Percentiles rank a stretch among this genome's conserved stretches.
Conservation (phyloP, 2,329 filamentous ascomycete genomes). For the Botrytis tulipae region DNA sequence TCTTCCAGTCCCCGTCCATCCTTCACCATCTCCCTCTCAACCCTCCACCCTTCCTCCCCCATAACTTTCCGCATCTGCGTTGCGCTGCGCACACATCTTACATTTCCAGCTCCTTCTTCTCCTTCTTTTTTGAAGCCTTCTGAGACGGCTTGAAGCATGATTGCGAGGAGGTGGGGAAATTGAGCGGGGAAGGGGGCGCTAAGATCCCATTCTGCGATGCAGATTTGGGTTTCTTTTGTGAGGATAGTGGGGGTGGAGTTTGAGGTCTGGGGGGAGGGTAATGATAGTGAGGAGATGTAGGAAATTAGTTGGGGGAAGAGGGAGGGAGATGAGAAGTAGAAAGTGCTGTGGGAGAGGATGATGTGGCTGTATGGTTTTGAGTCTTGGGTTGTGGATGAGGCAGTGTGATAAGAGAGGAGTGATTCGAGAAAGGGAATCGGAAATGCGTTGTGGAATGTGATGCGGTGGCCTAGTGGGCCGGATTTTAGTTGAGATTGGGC, state of each 20-base stretch:
- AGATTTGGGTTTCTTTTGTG: constrained; percentile 36
- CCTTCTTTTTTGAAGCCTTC: constrained; percentile 38
- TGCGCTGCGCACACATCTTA: background rate
- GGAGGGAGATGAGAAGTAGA: constrained; percentile 49
- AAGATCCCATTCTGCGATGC: constrained; percentile 49
- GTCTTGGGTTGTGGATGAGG: constrained; percentile 37
- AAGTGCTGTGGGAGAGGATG: constrained; percentile 52
- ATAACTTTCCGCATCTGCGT: constrained; percentile 3
- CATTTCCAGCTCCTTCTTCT: constrained; percentile 43
- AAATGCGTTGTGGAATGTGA: constrained; percentile 44
- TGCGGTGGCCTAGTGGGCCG: constrained; percentile 43
- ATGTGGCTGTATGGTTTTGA: constrained; percentile 44
- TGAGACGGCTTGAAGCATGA: constrained; percentile 44
- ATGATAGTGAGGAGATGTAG: background rate
- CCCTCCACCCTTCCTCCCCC: constrained; percentile 32
- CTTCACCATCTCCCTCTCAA: constrained; percentile 41
- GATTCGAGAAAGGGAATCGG: background rate
- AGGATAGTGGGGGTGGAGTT: constrained; percentile 32
- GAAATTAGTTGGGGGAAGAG: constrained; percentile 42
- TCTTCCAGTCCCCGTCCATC: constrained; percentile 45
- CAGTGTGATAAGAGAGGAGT: constrained; percentile 31
- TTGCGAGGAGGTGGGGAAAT: constrained; percentile 52
- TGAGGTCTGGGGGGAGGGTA: background rate
- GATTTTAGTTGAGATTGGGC: constrained; percentile 47
- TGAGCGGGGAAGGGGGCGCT: constrained; percentile 42